A percentile compares a stretch with the other conserved stretches of the same genome.
Evolutionary conservation across 2,329 filamentous ascomycete species (phyloP).

Genomic region (Pseudopithomyces maydicus): DNA sequence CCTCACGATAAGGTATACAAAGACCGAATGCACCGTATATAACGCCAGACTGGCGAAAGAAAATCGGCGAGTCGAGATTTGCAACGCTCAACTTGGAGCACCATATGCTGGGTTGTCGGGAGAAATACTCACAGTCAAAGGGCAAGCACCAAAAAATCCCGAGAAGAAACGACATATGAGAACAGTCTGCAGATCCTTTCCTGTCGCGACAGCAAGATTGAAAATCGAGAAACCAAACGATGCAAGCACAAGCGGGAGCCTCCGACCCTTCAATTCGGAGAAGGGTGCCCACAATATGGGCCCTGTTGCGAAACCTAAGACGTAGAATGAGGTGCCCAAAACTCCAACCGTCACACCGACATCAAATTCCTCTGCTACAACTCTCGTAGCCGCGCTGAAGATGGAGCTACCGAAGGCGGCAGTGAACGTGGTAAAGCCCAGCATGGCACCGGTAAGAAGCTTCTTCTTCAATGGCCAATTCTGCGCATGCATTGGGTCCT

Average conservation of each 20-base stretch:
- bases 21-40: no score
- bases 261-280: slow-evolving; percentile 56
- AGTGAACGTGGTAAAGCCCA: slow-evolving; percentile 73
- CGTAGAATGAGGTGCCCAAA: slow-evolving; percentile 56
- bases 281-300: slow-evolving; percentile 55
- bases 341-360: slow-evolving; percentile 56
- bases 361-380: slow-evolving; percentile 45
- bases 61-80: no score
- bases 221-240: slow-evolving; percentile 59
- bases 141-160: slow-evolving; percentile 60
- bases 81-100: no score
- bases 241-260: slow-evolving; percentile 54
- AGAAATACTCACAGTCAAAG: slow-evolving; percentile 53
- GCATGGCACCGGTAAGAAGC: slow-evolving; percentile 68
- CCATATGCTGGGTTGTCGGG: no score
- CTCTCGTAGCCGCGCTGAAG: slow-evolving; percentile 46
- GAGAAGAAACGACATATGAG: slow-evolving; percentile 59
- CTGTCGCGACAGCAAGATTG: slow-evolving; percentile 54
- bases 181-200: slow-evolving; percentile 59
- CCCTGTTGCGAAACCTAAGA: slow-evolving; percentile 57
- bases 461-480: slow-evolving; percentile 86
- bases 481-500: slow-evolving; percentile 84
- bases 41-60: no score
- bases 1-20: no score
- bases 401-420: slow-evolving; percentile 66